Evolutionary conservation across 1,139 yeast species (phyloP), one percentile per base, ranked within the genome.

Genomic region (Magnusiomyces ingens): DNA sequence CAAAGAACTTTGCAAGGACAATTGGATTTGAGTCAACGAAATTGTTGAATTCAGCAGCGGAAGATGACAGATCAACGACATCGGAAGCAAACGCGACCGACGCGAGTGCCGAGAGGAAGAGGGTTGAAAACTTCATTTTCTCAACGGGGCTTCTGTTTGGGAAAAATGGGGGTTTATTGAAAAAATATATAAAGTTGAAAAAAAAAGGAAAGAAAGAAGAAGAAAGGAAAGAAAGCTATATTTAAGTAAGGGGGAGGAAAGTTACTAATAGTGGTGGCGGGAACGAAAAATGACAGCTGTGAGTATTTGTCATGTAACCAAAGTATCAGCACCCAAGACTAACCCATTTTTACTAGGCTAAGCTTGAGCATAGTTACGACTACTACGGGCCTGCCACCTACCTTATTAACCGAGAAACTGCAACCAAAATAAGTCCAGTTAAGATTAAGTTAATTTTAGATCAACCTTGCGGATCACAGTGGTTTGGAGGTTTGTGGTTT

Each of bases 1-100:
- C 99, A 70, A 83, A 93, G 75, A 93, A 93, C 75, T 93, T 98
- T 42, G 96, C 93, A 62, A 93, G 77, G 26, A 90, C 95, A 63
- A 91, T 76, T 36, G 91, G 85, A 72, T 90, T 85, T 54, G 78
- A 81, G 48, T 74, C 73, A 58, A 93, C 72, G 70, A 86, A 89
- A 22, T 77, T 71, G 58, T 80, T 79, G 70, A 87, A 93, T 49
- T 58, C 60, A 36, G 63, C 64, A 48, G 77, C 74, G 45, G 75
- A 80, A 22, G 80, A 69, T 37, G 84, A 78, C 62, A 93, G 79
- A 69, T 87, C 82, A 60, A 87, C 89, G 51, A 93, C 99, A 46
- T 93, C 95, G 41, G 96, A 85, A 64, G 87, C 88, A 56, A 84
- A 83, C 60, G 85, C 86, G 46, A 93, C 43, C 44, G 57, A 50